Conservation (phyloP, 1,284 basidiomycete genomes). For the Malassezia vespertilionis region DNA sequence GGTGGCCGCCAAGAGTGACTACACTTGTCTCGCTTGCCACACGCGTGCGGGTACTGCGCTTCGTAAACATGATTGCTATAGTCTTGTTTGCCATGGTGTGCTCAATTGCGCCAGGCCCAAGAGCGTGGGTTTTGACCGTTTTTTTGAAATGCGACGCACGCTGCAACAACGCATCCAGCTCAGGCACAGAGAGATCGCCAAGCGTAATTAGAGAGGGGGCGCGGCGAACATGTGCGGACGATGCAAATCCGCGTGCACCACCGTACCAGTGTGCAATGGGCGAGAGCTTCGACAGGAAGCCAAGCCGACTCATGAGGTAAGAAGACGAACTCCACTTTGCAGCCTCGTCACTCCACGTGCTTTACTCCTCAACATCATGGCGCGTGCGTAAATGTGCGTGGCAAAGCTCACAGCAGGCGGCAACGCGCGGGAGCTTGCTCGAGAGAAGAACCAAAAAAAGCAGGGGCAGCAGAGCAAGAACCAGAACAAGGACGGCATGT, state of each 20-base stretch:
- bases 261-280: too few species aligned
- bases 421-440: conserved; percentile 43
- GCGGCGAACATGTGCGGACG: background rate
- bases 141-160: conserved; percentile 60
- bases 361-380: conserved; percentile 4
- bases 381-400: conserved; percentile 8
- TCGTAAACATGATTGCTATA: conserved; percentile 80
- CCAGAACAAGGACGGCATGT: conserved; percentile 29
- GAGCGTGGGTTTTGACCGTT: conserved; percentile 23
- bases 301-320: too few species aligned
- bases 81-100: conserved; percentile 65
- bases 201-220: conserved; percentile 58
- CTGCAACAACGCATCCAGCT: conserved; percentile 58
- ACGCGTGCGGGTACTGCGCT: conserved; percentile 84
- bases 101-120: conserved; percentile 21
- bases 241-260: background rate
- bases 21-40: conserved; percentile 67
- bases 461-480: conserved; percentile 33
- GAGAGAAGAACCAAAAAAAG: conserved; percentile 46
- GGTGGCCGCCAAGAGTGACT: conserved; percentile 56
- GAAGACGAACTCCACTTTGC: too few species aligned
- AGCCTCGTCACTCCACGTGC: conserved; percentile 2
- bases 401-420: conserved; percentile 21
- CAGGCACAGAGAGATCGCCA: conserved; percentile 64
- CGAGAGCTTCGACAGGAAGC: too few species aligned